phyloP scores from a whole-genome alignment of 768 basidiomycete species.

The Dentipellis fragilis region DNA sequence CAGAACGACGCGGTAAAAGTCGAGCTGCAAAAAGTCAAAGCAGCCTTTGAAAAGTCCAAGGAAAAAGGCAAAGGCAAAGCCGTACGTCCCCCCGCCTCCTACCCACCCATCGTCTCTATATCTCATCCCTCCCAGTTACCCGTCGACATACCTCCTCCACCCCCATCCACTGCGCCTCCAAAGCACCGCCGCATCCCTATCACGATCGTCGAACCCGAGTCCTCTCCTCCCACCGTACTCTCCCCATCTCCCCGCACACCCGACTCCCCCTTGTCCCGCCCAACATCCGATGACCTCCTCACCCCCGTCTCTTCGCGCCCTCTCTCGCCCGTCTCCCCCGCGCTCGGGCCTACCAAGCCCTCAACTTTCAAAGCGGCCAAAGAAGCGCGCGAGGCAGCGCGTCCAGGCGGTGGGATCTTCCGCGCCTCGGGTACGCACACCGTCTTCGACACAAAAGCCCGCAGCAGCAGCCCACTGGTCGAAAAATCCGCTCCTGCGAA shows the following conservation, averaged over 20 bases:
- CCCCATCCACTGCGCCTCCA: conserved; percentile 13
- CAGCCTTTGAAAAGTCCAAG: conserved; percentile 21
- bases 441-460: conserved; percentile 34
- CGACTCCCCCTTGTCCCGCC: background rate
- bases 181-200: conserved; percentile 54
- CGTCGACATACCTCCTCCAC: background rate
- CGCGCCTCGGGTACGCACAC: conserved; percentile 50
- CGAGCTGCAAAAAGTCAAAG: conserved; percentile 47
- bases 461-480: background rate
- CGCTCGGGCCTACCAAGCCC: conserved; percentile 5
- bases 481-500: background rate
- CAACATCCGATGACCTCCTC: conserved; percentile 5
- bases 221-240: conserved; percentile 4
- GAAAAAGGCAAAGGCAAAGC: conserved; percentile 21
- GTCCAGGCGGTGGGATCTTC: conserved; percentile 65
- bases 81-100: conserved; percentile 4
- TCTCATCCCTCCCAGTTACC: background rate
- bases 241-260: background rate
- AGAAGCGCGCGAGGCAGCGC: conserved; percentile 37
- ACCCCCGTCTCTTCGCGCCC: conserved; percentile 13
- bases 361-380: conserved; percentile 50
- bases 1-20: conserved; percentile 49
- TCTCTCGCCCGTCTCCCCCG: conserved; percentile 4
- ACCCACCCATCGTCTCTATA: conserved; percentile 7
- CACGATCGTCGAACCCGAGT: conserved; percentile 36